Evolutionary conservation across 108 stramenopile species (phyloP), one percentile per base, ranked within the genome.

Genomic region (Cyclotella kingstonii): DNA sequence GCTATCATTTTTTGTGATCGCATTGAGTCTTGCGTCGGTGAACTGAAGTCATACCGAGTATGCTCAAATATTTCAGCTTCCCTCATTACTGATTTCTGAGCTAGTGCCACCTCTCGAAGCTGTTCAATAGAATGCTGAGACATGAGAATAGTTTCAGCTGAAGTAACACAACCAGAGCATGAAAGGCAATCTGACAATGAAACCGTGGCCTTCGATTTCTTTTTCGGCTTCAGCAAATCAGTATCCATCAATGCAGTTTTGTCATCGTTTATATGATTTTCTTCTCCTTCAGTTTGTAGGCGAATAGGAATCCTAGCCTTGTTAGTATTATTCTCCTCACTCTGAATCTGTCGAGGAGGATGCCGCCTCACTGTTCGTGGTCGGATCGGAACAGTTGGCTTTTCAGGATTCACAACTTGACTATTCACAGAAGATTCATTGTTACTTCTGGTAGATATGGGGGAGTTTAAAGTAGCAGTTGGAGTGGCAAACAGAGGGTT

Each of bases 131-230:
- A 90, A 77, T 99, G 97, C 55, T 95, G 86, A 40, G 90, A 79
- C 79, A 99, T 73, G 34, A 99, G 73, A 1, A 99, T 97, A 2
- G 97, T 89, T 81, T 99, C 99, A 2, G 99, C 96, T 25, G 97
- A 96, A 30, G 99, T 99, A 40, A 99, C 95, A 68, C 99, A 99
- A 48, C 99, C 99, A 22, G 81, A 82, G 69, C 98, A 99, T 9
- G 98, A 97, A 56, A 99, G 88, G 65, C 98, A 99, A 78, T 99
- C 98, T 15, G 90, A 88, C 27, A 98, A 82, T 15, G 95, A 91
- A 3, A 98, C 96, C 0, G 80, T 75, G 14, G 80, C 76, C 53
- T 85, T 83, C 25, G 80, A 49, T 55, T 55, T 83, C 52, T 35
- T 68, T 54, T 51, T 66, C 5, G 42, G 68, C 60, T 46, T 67